phyloP scores from a whole-genome alignment of 2,329 filamentous ascomycete species.

The Tolypocladium sp. region DNA sequence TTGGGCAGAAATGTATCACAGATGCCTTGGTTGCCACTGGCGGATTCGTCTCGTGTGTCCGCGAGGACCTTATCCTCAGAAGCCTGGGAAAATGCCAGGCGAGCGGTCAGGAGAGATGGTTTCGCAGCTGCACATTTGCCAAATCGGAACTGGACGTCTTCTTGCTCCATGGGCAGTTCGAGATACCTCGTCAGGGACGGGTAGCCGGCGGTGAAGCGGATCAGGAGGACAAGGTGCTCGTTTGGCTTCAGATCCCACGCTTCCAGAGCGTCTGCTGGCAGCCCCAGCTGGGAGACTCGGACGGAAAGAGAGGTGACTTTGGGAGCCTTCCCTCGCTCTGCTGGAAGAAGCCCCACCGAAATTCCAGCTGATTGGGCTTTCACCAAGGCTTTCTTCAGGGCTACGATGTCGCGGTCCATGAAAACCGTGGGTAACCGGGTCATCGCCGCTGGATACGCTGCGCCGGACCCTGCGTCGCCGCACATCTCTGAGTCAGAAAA shows the following conservation, averaged over 20 bases:
- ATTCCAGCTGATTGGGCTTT: constrained; percentile 57
- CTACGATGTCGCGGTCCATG: neutral
- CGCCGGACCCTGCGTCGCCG: no score
- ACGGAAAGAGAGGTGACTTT: constrained; percentile 56
- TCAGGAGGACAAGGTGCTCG: constrained; percentile 67
- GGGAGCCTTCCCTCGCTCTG: constrained; percentile 31
- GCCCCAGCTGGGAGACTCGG: constrained; percentile 57
- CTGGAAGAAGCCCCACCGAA: constrained; percentile 53
- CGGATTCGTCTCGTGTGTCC: neutral
- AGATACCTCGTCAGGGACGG: constrained; percentile 45
- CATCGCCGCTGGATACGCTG: no score
- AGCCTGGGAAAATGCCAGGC: constrained; percentile 38
- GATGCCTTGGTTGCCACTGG: constrained; percentile 5
- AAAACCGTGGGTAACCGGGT: no score
- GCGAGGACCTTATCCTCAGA: neutral
- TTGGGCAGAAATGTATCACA: neutral
- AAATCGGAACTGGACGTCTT: constrained; percentile 46
- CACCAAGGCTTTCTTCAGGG: constrained; percentile 28
- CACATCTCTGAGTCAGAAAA: neutral
- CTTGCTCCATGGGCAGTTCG: constrained; percentile 25
- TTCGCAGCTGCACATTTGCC: constrained; percentile 67
- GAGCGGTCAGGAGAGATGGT: constrained; percentile 48
- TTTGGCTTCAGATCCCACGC: constrained; percentile 62
- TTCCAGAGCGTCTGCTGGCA: constrained; percentile 65
- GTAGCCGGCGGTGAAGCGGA: constrained; percentile 57